Evolutionary conservation across 352 stramenopile species (phyloP).

Genomic region (Globisporangium sylvaticum): DNA sequence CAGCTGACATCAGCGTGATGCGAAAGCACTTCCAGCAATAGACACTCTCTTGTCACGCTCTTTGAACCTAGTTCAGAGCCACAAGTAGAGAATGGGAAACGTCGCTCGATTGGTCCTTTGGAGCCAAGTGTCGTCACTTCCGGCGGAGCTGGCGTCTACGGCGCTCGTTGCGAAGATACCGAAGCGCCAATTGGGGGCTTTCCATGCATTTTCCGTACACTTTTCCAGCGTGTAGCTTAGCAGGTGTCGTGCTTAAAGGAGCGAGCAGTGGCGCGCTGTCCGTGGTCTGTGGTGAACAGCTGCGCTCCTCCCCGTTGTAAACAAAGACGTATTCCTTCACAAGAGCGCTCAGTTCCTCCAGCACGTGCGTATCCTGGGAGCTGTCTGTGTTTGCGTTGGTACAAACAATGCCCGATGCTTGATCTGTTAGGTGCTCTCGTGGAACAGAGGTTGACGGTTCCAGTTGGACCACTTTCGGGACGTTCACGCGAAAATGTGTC

Average conservation of each 20-base stretch:
- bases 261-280: not conserved
- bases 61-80: not conserved
- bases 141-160: not conserved
- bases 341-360: conserved; percentile 23
- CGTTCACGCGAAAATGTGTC: conserved; percentile 42
- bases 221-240: not conserved
- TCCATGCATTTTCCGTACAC: conserved; percentile 10
- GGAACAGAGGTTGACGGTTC: not conserved
- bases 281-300: not conserved
- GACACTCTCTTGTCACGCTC: not conserved
- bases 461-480: conserved; percentile 4
- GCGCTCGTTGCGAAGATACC: conserved; percentile 29
- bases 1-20: conserved; percentile 63
- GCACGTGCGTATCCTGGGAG: conserved; percentile 8
- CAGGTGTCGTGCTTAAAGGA: not conserved
- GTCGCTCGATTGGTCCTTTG: conserved; percentile 14
- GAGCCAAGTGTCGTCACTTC: not conserved
- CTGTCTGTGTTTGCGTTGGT: not conserved
- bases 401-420: not conserved
- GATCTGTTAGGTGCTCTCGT: not conserved
- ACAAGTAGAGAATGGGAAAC: not conserved
- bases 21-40: conserved; percentile 44
- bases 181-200: conserved; percentile 16
- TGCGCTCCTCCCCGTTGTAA: conserved; percentile 13
- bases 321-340: conserved; percentile 24